Evolutionary conservation across 176 grass and related monocot species (phyloP), one percentile per base, ranked within the genome.

Genomic region (Musa schizocarpa): DNA sequence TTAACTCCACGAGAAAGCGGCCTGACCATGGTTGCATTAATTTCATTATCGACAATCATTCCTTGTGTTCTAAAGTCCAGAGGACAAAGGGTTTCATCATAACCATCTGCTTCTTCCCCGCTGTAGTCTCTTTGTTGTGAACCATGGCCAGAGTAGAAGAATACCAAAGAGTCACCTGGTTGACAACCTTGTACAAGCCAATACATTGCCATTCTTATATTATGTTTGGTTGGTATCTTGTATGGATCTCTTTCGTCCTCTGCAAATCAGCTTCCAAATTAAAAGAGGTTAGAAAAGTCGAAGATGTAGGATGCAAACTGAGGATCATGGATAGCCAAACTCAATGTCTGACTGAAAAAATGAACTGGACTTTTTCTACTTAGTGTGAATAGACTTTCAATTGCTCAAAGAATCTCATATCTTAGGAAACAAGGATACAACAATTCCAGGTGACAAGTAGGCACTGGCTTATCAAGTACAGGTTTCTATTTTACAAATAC

Each of bases 61-160:
- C 95, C 95, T 63, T 99, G 90, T 9, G 86, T 99, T 81, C 92
- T 85, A 79, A 99, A 99, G 83, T 99, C 95, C 64, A 99, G 79
- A 0, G 95, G 95, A 69, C 90, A 94, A n/a, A 99, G 80, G 14
- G 90, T 99, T 83, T 99, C 95, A 72, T 99, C 95, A 24, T 76
- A 82, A 6, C 95, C 95, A 81, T 99, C 95, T 75, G 58, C 81
- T 77, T 99, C 95, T 17, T 99, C 95, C 13, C 84, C 86, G 67
- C 29, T 89, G 57, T 99, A 92, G 80, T 83, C 84, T 78, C 86
- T 84, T 73, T 87, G 90, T 65, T 92, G 95, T 52, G 95, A 78
- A 51, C 95, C 95, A 76, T 99, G 95, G 7, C 95, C 95, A 74
- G 95, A 99, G 89, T 88, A 99, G 84, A 94, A 91, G 25, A 99